Evolutionary conservation across 2,329 filamentous ascomycete genomes (phyloP).

Genomic region (Cryoendolithus antarcticus): DNA sequence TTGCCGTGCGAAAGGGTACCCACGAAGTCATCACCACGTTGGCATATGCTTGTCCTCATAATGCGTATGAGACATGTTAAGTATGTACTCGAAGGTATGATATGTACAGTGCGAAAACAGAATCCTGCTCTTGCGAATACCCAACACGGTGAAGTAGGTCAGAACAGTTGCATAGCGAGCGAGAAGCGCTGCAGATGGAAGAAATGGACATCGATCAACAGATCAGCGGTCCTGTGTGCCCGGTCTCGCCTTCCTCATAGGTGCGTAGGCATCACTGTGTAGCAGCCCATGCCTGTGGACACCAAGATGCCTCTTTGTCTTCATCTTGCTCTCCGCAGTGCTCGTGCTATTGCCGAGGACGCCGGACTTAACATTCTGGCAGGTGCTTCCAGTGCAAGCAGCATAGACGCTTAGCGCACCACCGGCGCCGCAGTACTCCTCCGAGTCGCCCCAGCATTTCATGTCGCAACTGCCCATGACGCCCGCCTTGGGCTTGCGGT

Average conservation of each 20-base stretch:
- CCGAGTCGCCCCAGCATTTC: conserved; percentile 39
- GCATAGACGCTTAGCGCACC: conserved; percentile 26
- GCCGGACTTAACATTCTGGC: conserved; percentile 12
- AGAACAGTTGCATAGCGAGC: no score
- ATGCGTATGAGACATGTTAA: no score
- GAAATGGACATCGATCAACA: no score
- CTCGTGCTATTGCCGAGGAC: background rate
- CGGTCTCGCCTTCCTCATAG: background rate
- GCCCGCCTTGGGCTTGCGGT: conserved; percentile 28
- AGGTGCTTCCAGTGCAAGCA: conserved; percentile 22
- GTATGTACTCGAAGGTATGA: no score
- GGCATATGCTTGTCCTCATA: no score
- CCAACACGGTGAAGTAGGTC: no score
- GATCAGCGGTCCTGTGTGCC: no score
- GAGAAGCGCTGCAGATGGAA: no score
- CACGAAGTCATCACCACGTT: no score
- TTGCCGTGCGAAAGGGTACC: no score
- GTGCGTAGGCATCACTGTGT: background rate
- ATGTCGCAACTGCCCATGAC: conserved; percentile 44
- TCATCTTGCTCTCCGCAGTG: background rate
- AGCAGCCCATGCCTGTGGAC: conserved; percentile 1
- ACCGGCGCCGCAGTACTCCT: conserved; percentile 28
- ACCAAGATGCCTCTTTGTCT: conserved; percentile 1
- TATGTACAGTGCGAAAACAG: no score
- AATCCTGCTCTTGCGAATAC: no score